Evolutionary conservation across 2,329 filamentous ascomycete genomes (phyloP), one percentile per base, ranked within the genome.

Genomic region (Colletotrichum orbiculare): DNA sequence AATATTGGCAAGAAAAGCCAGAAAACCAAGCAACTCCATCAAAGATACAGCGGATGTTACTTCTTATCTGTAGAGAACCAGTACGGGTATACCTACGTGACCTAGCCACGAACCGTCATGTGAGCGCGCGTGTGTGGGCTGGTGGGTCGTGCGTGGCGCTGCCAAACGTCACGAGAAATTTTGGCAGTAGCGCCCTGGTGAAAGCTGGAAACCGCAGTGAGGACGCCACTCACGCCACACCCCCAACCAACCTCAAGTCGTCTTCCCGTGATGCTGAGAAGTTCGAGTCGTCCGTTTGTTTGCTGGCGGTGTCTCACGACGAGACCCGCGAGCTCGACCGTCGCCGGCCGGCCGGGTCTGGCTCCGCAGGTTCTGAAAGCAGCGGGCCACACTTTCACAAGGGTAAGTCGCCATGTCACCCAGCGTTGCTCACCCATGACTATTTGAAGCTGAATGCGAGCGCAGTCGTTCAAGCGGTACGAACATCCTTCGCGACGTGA

Each of bases 301-400:
- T 78, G 77, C 62, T 72, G 74, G 71, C 72, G 69, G 60, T 80
- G 75, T 58, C 60, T 77, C 39, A 58, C 69, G 3, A 69, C 46
- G n/a, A 57, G 39, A n/a, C 12, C 52, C 5, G 13, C 60, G 8
- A 13, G 48, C 17, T 5, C 46, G 34, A 9, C 41, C n/a, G 52
- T 35, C 34, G 37, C 38, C 42, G 8, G 47, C 52, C 17, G 64
- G 55, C 45, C 56, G 59, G 25, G 62, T 47, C 60, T 50, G n/a
- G 25, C 47, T 34, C 52, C 17, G 17, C 17, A 2, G 17, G 17
- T 17, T 17, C 17, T 17, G 17, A 17, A 17, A 17, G 17, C 39
- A 58, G 49, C 45, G 64, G 47, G 60, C 67, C 39, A 66, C 62
- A 54, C 52, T 37, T 55, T 54, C 47, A 45, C 13, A 15, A 63